Conservation (phyloP, 116 monocot genomes). For the Phalaenopsis hybrid region DNA sequence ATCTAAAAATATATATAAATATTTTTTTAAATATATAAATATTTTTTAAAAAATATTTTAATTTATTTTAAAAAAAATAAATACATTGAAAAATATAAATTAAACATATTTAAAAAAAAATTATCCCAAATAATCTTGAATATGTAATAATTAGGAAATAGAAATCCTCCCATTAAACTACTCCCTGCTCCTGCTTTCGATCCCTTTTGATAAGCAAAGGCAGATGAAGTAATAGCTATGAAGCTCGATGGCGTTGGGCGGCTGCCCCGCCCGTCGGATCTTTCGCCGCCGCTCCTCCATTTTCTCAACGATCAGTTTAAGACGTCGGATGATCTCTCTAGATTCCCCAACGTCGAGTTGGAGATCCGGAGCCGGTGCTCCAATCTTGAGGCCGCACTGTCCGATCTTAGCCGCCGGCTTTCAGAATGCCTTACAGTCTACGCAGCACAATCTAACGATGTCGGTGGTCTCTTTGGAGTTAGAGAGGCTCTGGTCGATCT, state of each 20-base stretch:
- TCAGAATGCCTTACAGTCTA: slow-evolving; percentile 31
- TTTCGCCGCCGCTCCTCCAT: slow-evolving; percentile 18
- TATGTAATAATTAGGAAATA: too few relatives aligned
- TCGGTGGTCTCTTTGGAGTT: slow-evolving; percentile 13
- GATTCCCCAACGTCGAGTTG: slow-evolving; percentile 16
- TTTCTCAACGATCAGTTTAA: slow-evolving; percentile 28
- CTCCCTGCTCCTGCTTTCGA: too few relatives aligned
- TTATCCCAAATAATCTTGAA: too few relatives aligned
- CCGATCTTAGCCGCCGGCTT: slow-evolving; percentile 35
- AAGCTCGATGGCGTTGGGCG: slow-evolving; percentile 11
- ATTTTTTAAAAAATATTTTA: too few relatives aligned
- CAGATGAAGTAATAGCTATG: slow-evolving; percentile 8
- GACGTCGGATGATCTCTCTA: slow-evolving; percentile 19
- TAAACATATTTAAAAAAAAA: too few relatives aligned
- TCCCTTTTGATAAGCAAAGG: too few relatives aligned
- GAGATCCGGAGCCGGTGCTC: slow-evolving; percentile 26
- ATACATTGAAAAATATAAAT: too few relatives aligned
- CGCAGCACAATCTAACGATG: slow-evolving; percentile 31
- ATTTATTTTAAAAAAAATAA: too few relatives aligned
- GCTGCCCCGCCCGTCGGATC: slow-evolving; percentile 25
- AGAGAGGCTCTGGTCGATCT: too few relatives aligned
- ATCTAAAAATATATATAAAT: too few relatives aligned
- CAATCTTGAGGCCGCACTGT: slow-evolving; percentile 29
- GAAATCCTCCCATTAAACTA: too few relatives aligned
- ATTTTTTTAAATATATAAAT: too few relatives aligned